A percentile compares a stretch with the other conserved stretches of the same genome.
These are phyloP conservation scores for Claviceps citrina DNA, from an alignment of 2,329 filamentous ascomycete species.

Conservation along the genomic window DNA sequence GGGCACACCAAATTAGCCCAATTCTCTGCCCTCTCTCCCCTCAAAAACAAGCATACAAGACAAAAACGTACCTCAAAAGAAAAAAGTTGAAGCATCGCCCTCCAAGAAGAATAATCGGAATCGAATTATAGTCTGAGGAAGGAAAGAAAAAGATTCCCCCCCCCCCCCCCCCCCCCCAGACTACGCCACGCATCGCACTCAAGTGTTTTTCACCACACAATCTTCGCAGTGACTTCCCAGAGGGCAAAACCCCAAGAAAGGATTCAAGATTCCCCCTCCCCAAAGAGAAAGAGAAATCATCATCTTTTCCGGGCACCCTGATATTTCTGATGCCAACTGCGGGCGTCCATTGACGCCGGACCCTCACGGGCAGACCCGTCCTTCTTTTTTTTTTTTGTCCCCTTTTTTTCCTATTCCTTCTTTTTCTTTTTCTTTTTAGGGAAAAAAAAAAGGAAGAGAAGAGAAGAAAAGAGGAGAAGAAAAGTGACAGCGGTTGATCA, in stretches of 20 bases:
- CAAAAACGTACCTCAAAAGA: constrained; percentile 7
- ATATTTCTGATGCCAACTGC: constrained; percentile 13
- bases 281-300: background rate
- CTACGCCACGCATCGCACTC: constrained; percentile 14
- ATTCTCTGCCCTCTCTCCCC: too few species aligned
- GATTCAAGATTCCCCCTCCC: background rate
- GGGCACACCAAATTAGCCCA: constrained; percentile 6
- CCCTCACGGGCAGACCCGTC: constrained; percentile 14
- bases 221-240: constrained; percentile 13
- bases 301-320: constrained; percentile 7
- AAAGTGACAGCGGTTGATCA: constrained; percentile 9
- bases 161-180: too few species aligned
- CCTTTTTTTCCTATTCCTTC: too few species aligned
- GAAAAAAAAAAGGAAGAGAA: background rate
- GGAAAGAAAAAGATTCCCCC: background rate
- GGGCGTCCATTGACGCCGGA: constrained; percentile 11
- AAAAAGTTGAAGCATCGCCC: constrained; percentile 12
- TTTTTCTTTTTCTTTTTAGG: background rate
- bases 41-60: too few species aligned
- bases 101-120: constrained; percentile 14
- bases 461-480: constrained; percentile 1
- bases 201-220: constrained; percentile 13
- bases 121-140: constrained; percentile 10
- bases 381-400: background rate
- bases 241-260: constrained; percentile 4